These are phyloP conservation scores for Pyricularia sp. DNA, from an alignment of 2,329 filamentous ascomycete species.

Conservation along the genomic window DNA sequence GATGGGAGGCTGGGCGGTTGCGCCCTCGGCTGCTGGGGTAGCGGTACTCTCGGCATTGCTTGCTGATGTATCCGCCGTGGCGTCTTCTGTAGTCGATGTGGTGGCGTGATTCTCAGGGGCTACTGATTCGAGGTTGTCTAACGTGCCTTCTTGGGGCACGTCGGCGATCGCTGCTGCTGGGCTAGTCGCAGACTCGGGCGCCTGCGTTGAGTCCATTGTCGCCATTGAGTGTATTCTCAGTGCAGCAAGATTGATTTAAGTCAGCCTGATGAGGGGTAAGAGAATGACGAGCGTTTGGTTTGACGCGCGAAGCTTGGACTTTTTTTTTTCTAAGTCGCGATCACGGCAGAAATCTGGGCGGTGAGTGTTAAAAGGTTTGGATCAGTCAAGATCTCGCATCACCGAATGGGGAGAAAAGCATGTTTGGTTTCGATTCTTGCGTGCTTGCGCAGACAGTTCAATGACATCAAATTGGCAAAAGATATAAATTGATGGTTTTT, in stretches of 20 bases:
- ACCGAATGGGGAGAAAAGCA: no score
- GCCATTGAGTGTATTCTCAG: neutral
- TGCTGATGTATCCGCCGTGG: neutral
- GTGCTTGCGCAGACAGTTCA: neutral
- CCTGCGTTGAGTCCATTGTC: neutral
- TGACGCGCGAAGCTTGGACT: neutral
- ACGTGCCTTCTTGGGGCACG: neutral
- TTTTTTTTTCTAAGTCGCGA: neutral
- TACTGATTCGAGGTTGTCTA: neutral
- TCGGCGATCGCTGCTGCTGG: neutral
- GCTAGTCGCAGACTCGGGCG: neutral
- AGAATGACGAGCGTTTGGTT: neutral
- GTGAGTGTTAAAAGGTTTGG: neutral
- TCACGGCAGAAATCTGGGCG: neutral
- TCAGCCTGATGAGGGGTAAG: neutral
- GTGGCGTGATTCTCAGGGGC: neutral
- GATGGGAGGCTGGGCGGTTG: conserved; percentile 21
- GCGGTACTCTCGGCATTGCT: neutral
- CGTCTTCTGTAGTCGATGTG: neutral
- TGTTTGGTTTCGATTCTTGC: neutral
- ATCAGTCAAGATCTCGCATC: neutral
- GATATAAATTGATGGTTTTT: neutral
- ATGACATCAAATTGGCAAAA: neutral
- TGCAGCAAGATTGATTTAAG: neutral
- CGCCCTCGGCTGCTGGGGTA: neutral